phyloP scores from a whole-genome alignment of 176 grass and related monocot genomes.

The Oryza brachyantha region DNA sequence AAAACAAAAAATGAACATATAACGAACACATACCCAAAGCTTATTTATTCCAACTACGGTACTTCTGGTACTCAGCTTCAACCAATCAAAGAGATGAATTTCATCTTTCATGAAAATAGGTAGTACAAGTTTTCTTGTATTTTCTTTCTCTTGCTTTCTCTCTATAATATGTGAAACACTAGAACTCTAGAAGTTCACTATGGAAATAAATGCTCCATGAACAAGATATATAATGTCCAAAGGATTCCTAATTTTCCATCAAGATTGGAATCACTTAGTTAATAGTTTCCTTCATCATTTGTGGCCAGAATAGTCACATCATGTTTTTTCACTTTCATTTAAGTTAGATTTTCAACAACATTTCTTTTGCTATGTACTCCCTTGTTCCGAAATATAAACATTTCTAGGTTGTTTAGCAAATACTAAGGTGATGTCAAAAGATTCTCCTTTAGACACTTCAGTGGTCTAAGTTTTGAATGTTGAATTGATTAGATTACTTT shows the following conservation, averaged over 20 bases:
- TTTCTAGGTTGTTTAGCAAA: too few relatives aligned
- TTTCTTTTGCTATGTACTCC: not conserved
- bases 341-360: slow-evolving; percentile 9
- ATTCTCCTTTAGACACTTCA: too few relatives aligned
- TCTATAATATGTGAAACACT: slow-evolving; percentile 12
- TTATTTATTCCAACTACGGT: not conserved
- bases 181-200: not conserved
- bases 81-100: slow-evolving; percentile 8
- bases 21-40: not conserved
- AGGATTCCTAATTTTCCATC: not conserved
- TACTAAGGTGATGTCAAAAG: too few relatives aligned
- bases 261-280: not conserved
- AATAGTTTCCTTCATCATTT: slow-evolving; percentile 2
- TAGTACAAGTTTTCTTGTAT: not conserved
- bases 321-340: slow-evolving; percentile 16
- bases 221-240: not conserved
- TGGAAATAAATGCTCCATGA: not conserved
- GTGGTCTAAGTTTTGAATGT: too few relatives aligned
- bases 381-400: too few relatives aligned
- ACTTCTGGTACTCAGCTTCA: not conserved
- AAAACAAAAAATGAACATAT: slow-evolving; percentile 3
- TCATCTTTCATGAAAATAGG: slow-evolving; percentile 30
- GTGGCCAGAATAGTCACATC: not conserved
- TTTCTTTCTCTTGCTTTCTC: not conserved
- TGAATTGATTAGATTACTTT: too few relatives aligned